Conservation (phyloP, 1,284 basidiomycete species). For the Pascua guehoae region DNA sequence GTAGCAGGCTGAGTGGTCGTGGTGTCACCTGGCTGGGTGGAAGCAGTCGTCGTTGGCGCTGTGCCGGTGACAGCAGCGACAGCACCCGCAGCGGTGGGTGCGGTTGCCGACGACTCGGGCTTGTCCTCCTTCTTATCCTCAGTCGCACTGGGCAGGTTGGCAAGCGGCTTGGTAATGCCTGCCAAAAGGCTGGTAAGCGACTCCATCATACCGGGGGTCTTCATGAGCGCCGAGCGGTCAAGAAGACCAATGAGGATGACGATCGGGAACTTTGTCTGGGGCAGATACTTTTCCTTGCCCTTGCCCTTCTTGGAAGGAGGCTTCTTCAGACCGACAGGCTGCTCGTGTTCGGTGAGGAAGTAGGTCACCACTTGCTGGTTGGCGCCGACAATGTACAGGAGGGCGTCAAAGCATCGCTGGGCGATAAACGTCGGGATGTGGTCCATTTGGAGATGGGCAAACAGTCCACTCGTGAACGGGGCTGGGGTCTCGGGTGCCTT, state of each 20-base stretch:
- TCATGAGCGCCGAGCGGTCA: constrained; percentile 76
- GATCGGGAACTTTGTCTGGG: constrained; percentile 83
- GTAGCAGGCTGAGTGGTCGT: constrained; percentile 8
- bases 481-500: constrained; percentile 50
- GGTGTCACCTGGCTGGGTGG: constrained; percentile 1
- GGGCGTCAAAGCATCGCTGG: constrained; percentile 83
- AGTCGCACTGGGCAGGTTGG: constrained; percentile 24
- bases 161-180: constrained; percentile 76
- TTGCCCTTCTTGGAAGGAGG: constrained; percentile 76
- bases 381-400: constrained; percentile 76
- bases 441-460: constrained; percentile 69
- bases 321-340: constrained; percentile 69
- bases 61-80: constrained; percentile 1
- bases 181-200: constrained; percentile 80
- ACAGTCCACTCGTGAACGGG: constrained; percentile 53
- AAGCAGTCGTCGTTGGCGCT: constrained; percentile 1
- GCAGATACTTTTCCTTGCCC: constrained; percentile 78
- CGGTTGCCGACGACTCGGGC: not conserved
- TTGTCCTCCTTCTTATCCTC: constrained; percentile 5
- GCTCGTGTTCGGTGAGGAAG: constrained; percentile 91
- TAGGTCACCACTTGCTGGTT: constrained; percentile 81
- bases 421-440: constrained; percentile 85
- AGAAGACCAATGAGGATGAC: constrained; percentile 80
- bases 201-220: constrained; percentile 85
- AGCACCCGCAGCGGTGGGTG: not conserved